These are phyloP conservation scores for Neonectria sp. DNA, from an alignment of 2,329 filamentous ascomycete genomes.

Conservation along the genomic window DNA sequence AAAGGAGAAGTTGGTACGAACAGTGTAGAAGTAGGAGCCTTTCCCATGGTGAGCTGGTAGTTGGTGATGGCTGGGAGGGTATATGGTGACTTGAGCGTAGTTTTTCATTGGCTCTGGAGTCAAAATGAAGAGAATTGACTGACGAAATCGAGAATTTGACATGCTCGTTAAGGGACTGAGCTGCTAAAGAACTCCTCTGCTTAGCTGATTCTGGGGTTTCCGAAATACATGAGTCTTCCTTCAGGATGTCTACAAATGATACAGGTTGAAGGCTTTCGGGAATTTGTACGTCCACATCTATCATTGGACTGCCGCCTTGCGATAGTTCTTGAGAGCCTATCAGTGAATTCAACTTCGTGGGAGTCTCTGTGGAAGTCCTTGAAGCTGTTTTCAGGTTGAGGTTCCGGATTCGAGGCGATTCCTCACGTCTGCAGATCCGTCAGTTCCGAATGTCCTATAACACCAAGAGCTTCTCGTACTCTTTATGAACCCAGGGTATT, in stretches of 20 bases:
- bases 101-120: no score
- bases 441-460: neutral
- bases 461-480: neutral
- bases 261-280: neutral
- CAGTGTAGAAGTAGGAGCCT: neutral
- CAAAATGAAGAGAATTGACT: no score
- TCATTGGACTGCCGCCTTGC: neutral
- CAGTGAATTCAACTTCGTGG: neutral
- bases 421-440: neutral
- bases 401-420: neutral
- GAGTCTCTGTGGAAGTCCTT: neutral
- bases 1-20: neutral
- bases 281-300: neutral
- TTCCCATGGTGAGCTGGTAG: constrained; percentile 14
- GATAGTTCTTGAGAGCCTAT: neutral
- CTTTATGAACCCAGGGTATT: constrained; percentile 11
- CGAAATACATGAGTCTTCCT: neutral
- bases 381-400: neutral
- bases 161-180: neutral
- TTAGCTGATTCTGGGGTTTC: neutral
- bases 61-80: constrained; percentile 14
- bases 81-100: neutral
- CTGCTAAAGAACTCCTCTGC: neutral
- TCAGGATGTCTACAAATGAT: neutral
- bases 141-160: neutral